These are phyloP conservation scores for Cladosporium sp. DNA, from an alignment of 2,329 filamentous ascomycete species.

Conservation along the genomic window DNA sequence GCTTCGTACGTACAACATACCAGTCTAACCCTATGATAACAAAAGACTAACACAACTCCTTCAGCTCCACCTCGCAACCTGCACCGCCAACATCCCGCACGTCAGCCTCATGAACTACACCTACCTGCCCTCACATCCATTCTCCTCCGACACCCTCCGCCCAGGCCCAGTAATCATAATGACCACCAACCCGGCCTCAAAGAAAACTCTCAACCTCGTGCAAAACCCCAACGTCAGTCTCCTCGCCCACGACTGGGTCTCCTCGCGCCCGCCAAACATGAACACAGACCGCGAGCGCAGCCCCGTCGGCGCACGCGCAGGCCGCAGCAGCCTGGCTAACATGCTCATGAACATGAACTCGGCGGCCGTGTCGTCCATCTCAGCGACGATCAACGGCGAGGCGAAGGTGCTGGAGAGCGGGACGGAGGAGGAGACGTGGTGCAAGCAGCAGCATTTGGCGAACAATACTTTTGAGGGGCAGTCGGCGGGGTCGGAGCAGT, in stretches of 20 bases:
- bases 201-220: conserved; percentile 78
- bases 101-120: conserved; percentile 99
- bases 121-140: conserved; percentile 66
- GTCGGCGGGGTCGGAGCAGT: conserved; percentile 15
- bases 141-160: conserved; percentile 18
- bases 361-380: conserved; percentile 82
- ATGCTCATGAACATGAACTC: conserved; percentile 90
- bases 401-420: conserved; percentile 72
- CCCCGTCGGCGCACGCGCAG: conserved; percentile 53
- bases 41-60: not conserved
- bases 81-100: conserved; percentile 77
- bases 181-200: conserved; percentile 78
- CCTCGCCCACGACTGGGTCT: conserved; percentile 98
- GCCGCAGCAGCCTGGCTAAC: conserved; percentile 72
- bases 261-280: conserved; percentile 75
- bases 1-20: conserved; percentile 66
- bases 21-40: conserved; percentile 14
- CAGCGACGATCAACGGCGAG: conserved; percentile 87
- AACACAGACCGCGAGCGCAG: conserved; percentile 54
- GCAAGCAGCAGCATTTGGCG: conserved; percentile 77
- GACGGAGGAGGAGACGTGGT: conserved; percentile 81
- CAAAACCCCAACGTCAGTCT: conserved; percentile 85
- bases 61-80: conserved; percentile 93
- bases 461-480: conserved; percentile 68
- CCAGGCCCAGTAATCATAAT: conserved; percentile 71